phyloP scores from a whole-genome alignment of 108 stramenopile species.

The Stephanodiscus minutulus region DNA sequence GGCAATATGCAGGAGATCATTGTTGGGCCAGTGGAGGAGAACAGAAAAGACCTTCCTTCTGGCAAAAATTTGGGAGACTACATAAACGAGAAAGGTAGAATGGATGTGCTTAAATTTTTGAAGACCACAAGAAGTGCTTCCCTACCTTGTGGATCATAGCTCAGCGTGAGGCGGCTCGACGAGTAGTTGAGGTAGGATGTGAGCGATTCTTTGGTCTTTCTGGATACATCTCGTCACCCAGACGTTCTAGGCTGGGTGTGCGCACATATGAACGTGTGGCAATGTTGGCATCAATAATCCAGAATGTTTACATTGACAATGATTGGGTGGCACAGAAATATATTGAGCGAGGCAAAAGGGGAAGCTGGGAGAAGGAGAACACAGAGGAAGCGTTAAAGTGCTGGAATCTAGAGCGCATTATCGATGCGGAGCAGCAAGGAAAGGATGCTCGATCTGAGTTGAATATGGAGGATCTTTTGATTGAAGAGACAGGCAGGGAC shows the following conservation, averaged over 20 bases:
- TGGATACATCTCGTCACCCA: constrained; percentile 4
- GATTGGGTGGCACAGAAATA: constrained; percentile 15
- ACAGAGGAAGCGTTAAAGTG: constrained; percentile 24
- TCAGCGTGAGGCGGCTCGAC: constrained; percentile 13
- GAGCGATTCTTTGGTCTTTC: constrained; percentile 9
- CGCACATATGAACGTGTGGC: constrained; percentile 8
- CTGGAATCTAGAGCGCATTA: constrained; percentile 22
- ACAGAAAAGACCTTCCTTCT: neutral
- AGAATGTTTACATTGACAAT: constrained; percentile 4
- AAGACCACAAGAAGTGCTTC: constrained; percentile 1
- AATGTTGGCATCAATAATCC: constrained; percentile 12
- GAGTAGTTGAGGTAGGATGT: constrained; percentile 22
- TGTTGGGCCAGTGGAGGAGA: neutral
- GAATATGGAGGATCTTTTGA: neutral
- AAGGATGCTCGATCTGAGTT: neutral
- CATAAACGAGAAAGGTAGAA: neutral
- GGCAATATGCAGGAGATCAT: constrained; percentile 2
- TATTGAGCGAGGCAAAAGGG: constrained; percentile 1
- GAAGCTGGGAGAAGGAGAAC: constrained; percentile 7
- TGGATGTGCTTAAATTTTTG: constrained; percentile 2
- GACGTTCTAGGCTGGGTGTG: constrained; percentile 8
- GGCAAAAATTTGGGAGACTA: constrained; percentile 1
- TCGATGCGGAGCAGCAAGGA: constrained; percentile 4
- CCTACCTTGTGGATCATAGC: constrained; percentile 1
- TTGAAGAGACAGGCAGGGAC: neutral